These are phyloP conservation scores for Fraxinus albicans DNA, from an alignment of 305 asterid genomes.

Conservation along the genomic window DNA sequence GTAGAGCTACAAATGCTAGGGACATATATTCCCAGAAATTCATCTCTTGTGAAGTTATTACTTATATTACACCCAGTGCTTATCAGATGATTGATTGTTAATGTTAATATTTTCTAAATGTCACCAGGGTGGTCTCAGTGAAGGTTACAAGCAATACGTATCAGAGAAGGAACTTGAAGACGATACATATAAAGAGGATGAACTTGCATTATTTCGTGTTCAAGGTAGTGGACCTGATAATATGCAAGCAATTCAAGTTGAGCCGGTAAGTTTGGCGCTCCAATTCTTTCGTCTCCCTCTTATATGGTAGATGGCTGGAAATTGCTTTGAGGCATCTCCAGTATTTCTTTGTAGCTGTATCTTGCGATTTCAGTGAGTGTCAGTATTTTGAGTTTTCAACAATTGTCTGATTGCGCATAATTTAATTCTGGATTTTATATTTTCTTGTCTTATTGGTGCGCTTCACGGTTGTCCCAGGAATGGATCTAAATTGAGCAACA, in stretches of 20 bases:
- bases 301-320: conserved; percentile 8
- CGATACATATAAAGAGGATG: conserved; percentile 81
- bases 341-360: neutral
- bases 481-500: neutral
- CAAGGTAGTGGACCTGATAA: conserved; percentile 99
- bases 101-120: conserved; percentile 19
- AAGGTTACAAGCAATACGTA: conserved; percentile 73
- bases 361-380: neutral
- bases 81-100: neutral
- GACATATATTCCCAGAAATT: neutral
- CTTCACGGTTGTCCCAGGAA: neutral
- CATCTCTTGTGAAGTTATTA: neutral
- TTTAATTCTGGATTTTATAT: neutral
- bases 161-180: conserved; percentile 69
- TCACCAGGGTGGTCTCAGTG: conserved; percentile 92
- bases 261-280: conserved; percentile 58
- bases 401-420: neutral
- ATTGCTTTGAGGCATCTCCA: conserved; percentile 7
- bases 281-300: conserved; percentile 15
- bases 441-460: neutral
- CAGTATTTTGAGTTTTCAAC: conserved; percentile 2
- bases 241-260: conserved; percentile 99
- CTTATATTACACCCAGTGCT: neutral
- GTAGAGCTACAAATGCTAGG: conserved; percentile 10
- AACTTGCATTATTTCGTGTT: conserved; percentile 86